Base-by-base conservation (phyloP, 2,329 filamentous ascomycete species). In the Fusarium chuoi region DNA sequence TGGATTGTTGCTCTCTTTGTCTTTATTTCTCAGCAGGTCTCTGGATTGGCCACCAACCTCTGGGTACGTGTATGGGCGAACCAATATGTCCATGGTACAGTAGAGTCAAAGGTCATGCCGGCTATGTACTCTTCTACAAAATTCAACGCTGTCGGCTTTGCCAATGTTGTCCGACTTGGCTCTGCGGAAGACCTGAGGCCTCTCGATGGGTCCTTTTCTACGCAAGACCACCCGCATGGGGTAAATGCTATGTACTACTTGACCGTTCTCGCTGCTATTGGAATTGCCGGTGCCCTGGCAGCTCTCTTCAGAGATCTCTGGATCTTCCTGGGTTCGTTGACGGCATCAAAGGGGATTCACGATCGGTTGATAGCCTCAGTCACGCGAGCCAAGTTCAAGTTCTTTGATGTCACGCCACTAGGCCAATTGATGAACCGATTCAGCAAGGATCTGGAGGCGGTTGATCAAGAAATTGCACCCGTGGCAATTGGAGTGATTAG, bases 391-490 rank as follows among this genome's bases (percentile, higher is more conserved):
- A 96, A 95, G 81, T 98, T 99, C 87, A 95, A 94, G 80, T 99
- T 99, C 85, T 99, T 99, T 79, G 96, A 99, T 79, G 93, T 96
- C 3, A 99, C 96, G 1, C 96, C 96, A 6, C 89, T 98, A 1
- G 96, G 96, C 18, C 96, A 98, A 83, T 88, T 99, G 78, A 98
- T 98, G 92, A 99, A 99, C 83, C 91, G 96, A 26, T 99, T 99
- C 84, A 98, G 96, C 81, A 98, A 98, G 83, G 96, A 99, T 81
- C 89, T 99, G 20, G 95, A 99, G 81, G 91, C 95, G 17, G 89
- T 99, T 26, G 96, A 99, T 76, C 96, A 99, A 81, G 96, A 99
- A 82, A 94, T 99, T 65, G 95, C 96, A 1, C 94, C 95, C 6
- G 91, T 97, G 45, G 96, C 96, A 28, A 95, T 98, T 75, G 89